Percentiles rank a stretch among this genome's conserved stretches.
phyloP scores from a whole-genome alignment of 371 early-diverging fungal species.

The Nematocida sp. region DNA sequence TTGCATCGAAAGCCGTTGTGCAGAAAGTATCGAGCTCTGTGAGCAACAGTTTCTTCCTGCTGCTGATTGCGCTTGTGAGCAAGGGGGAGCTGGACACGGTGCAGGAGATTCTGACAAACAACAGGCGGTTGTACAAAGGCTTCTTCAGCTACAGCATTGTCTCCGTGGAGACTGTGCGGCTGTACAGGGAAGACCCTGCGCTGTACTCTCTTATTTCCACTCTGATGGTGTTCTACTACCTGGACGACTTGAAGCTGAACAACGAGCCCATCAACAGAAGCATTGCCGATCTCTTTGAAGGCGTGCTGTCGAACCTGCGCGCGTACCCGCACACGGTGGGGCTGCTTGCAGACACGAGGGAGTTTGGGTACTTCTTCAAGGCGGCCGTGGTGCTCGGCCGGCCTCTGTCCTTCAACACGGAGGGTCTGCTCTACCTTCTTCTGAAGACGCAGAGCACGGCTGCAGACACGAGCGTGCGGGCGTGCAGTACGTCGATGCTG shows the following conservation, averaged over 20 bases:
- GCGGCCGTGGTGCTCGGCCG: background rate
- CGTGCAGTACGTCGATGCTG: background rate
- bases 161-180: background rate
- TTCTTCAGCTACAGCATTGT: conserved; percentile 12
- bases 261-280: conserved; percentile 16
- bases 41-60: conserved; percentile 3
- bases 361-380: conserved; percentile 47
- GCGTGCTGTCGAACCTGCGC: background rate
- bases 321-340: background rate
- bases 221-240: conserved; percentile 40
- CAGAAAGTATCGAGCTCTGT: conserved; percentile 36
- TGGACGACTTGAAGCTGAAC: background rate
- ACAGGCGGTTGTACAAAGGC: conserved; percentile 22
- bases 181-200: background rate
- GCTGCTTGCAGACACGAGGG: conserved; percentile 10
- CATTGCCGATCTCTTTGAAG: conserved; percentile 4
- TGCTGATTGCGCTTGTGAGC: conserved; percentile 13
- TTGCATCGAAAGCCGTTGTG: background rate
- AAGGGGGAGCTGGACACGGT: conserved; percentile 40
- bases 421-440: conserved; percentile 1
- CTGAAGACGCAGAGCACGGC: background rate
- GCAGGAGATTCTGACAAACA: background rate
- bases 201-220: conserved; percentile 21
- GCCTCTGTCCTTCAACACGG: background rate
- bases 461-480: background rate